Percentiles rank a stretch among this genome's conserved stretches.
These are phyloP conservation scores for Fusarium graminum DNA, from an alignment of 2,329 filamentous ascomycete species.

Conservation along the genomic window DNA sequence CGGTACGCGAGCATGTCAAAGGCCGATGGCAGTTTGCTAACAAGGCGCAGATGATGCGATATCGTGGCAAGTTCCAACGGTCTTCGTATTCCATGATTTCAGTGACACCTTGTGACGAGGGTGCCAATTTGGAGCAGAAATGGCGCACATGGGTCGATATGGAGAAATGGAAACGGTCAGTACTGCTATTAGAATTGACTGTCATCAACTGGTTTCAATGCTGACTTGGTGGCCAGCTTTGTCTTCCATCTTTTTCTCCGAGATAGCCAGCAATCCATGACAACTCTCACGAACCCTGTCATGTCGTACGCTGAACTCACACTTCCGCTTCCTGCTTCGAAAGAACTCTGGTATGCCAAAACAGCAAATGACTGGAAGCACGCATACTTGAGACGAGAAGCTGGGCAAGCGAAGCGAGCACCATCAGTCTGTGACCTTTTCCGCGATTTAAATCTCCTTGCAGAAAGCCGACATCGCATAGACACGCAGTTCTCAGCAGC, in stretches of 20 bases:
- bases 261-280: constrained; percentile 76
- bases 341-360: constrained; percentile 74
- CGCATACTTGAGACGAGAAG: constrained; percentile 63
- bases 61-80: constrained; percentile 69
- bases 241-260: constrained; percentile 74
- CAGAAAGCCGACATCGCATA: constrained; percentile 62
- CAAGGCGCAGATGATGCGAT: constrained; percentile 63
- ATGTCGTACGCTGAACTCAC: constrained; percentile 78
- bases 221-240: constrained; percentile 58
- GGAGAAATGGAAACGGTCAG: constrained; percentile 74
- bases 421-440: constrained; percentile 69
- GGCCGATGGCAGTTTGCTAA: constrained; percentile 25
- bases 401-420: constrained; percentile 56
- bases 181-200: background rate
- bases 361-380: constrained; percentile 74
- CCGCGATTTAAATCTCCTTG: constrained; percentile 67
- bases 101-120: constrained; percentile 67
- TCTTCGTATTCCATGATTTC: constrained; percentile 65
- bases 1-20: constrained; percentile 52
- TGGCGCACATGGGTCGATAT: constrained; percentile 74
- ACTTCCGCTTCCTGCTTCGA: constrained; percentile 72
- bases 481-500: constrained; percentile 69
- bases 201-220: background rate
- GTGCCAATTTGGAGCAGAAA: constrained; percentile 69
- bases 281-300: constrained; percentile 71